Percentiles rank a stretch among this genome's conserved stretches.
phyloP scores from a whole-genome alignment of 306 rosid species.

The Prunus mira region DNA sequence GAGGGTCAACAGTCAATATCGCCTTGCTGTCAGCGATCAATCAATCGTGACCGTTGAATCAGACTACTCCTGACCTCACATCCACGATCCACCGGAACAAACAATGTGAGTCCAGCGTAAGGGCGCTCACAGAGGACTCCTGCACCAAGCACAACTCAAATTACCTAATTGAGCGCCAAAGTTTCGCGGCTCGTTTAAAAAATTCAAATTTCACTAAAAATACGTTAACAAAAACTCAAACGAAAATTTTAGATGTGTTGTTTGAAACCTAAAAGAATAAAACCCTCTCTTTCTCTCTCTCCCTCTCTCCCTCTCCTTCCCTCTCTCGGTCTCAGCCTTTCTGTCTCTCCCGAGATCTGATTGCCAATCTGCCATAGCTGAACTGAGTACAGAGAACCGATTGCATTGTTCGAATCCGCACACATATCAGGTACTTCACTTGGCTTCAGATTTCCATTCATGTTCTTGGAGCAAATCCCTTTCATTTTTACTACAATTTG shows the following conservation, averaged over 20 bases:
- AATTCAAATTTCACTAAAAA: slow-evolving; percentile 27
- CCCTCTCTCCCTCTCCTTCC: not conserved
- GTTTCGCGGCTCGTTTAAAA: slow-evolving; percentile 40
- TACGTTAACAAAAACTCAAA: slow-evolving; percentile 7
- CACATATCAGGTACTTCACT: slow-evolving; percentile 28
- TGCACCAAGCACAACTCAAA: not conserved
- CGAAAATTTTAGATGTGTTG: not conserved
- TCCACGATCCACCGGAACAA: not conserved
- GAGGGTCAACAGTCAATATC: not conserved
- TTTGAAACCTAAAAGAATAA: not conserved
- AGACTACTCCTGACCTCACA: not conserved
- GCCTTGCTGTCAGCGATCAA: not conserved
- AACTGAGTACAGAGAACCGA: not conserved
- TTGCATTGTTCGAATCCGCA: not conserved
- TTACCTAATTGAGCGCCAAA: slow-evolving; percentile 37
- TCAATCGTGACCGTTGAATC: not conserved
- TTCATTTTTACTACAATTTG: not conserved
- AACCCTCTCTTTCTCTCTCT: slow-evolving; percentile 1
- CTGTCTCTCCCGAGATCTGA: slow-evolving; percentile 14
- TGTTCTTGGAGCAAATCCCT: not conserved
- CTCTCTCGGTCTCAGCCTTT: not conserved
- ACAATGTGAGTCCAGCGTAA: not conserved
- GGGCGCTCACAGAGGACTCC: not conserved
- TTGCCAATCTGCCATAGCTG: not conserved
- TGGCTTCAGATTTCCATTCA: not conserved